Percentiles rank a stretch among this genome's conserved stretches.
These are phyloP conservation scores for Amesomyces nigricolor DNA, from an alignment of 2,329 filamentous ascomycete genomes.

Conservation along the genomic window DNA sequence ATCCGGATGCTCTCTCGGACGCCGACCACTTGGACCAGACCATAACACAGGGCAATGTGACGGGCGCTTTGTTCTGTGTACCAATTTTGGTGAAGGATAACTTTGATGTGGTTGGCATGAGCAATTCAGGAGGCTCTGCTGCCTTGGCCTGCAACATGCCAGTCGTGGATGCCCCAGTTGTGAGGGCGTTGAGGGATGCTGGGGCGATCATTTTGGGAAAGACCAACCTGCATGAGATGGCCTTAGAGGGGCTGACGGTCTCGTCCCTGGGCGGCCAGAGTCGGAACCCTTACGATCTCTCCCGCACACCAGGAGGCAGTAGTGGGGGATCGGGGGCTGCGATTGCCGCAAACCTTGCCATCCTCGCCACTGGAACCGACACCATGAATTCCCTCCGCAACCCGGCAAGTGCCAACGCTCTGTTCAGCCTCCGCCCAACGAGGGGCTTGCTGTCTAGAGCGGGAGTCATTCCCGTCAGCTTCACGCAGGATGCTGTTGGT, in stretches of 20 bases:
- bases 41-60: conserved; percentile 43
- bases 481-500: conserved; percentile 51
- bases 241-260: conserved; percentile 57
- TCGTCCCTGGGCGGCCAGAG: conserved; percentile 61
- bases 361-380: conserved; percentile 55
- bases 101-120: conserved; percentile 49
- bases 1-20: conserved; percentile 36
- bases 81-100: conserved; percentile 62
- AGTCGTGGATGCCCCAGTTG: conserved; percentile 43
- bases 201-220: conserved; percentile 57
- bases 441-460: conserved; percentile 44
- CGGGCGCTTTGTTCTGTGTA: conserved; percentile 52
- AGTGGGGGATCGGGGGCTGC: conserved; percentile 59
- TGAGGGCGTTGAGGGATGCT: conserved; percentile 43
- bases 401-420: conserved; percentile 54
- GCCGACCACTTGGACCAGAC: conserved; percentile 46
- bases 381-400: conserved; percentile 58
- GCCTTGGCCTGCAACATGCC: conserved; percentile 45
- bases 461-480: conserved; percentile 51
- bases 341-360: conserved; percentile 49
- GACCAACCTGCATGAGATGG: conserved; percentile 57
- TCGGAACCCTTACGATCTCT: conserved; percentile 58
- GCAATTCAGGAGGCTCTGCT: conserved; percentile 51
- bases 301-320: conserved; percentile 59
- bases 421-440: conserved; percentile 56